phyloP scores from a whole-genome alignment of 225 moss, liverwort and hornwort species.

The Anthoceros angustus region DNA sequence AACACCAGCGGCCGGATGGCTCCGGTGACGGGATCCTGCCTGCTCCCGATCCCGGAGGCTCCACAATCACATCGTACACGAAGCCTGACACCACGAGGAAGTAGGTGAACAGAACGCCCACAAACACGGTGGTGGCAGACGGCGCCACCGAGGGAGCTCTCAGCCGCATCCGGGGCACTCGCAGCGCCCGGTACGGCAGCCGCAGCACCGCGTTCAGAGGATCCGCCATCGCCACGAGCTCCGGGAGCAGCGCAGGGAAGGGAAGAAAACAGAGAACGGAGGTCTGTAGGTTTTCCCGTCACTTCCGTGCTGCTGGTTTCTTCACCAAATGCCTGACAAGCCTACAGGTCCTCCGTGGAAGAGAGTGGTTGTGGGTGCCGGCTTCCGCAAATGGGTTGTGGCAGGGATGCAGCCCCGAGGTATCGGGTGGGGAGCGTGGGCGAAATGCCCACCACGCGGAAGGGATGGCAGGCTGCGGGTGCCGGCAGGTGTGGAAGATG shows the following conservation, averaged over 20 bases:
- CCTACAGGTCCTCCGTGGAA: too few relatives aligned
- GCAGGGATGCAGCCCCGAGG: too few relatives aligned
- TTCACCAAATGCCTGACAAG: too few relatives aligned
- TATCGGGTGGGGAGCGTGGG: too few relatives aligned
- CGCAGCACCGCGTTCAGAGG: slow-evolving; percentile 21
- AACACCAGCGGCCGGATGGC: slow-evolving; percentile 94
- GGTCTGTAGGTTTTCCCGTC: neutral
- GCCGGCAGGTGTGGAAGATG: too few relatives aligned
- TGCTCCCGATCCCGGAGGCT: slow-evolving; percentile 96
- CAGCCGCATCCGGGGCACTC: slow-evolving; percentile 35
- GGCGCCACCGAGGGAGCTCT: slow-evolving; percentile 51
- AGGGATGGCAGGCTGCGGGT: too few relatives aligned
- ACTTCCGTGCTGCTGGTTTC: too few relatives aligned
- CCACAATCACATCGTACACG: slow-evolving; percentile 95
- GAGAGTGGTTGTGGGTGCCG: too few relatives aligned
- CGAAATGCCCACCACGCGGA: too few relatives aligned
- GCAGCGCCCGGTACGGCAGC: slow-evolving; percentile 27
- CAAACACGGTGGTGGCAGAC: slow-evolving; percentile 70
- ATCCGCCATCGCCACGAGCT: slow-evolving; percentile 20
- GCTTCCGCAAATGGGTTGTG: too few relatives aligned
- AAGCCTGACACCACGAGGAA: slow-evolving; percentile 92
- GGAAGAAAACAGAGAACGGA: neutral
- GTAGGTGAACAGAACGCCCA: slow-evolving; percentile 49
- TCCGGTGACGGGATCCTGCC: slow-evolving; percentile 81
- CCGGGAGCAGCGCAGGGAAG: neutral